A percentile compares a stretch with the other conserved stretches of the same genome.
Conservation (phyloP, 805 yeast genomes). For the Sungouiella blattae region DNA sequence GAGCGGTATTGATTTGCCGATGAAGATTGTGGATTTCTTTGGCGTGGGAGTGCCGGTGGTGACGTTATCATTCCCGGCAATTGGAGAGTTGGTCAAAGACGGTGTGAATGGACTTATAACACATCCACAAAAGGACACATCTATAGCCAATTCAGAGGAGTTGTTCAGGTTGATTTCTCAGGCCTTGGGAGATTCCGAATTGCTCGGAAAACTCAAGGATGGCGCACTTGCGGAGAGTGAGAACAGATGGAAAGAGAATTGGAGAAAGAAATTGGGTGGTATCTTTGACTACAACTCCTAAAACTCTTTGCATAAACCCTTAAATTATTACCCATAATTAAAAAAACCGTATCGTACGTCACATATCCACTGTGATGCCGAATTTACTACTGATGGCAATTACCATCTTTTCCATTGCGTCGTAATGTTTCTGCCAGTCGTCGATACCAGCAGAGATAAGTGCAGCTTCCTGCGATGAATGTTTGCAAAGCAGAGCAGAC, state of each 20-base stretch:
- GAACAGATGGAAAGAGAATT: conserved; percentile 70
- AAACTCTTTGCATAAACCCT: neutral
- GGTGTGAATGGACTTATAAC: conserved; percentile 64
- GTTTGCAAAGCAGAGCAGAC: too few species aligned
- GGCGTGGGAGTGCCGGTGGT: conserved; percentile 95
- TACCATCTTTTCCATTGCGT: conserved; percentile 4
- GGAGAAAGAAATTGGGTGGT: conserved; percentile 49
- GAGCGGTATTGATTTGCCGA: conserved; percentile 91
- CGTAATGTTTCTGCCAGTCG: conserved; percentile 18
- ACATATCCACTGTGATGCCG: neutral
- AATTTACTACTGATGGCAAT: neutral
- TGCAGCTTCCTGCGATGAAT: too few species aligned
- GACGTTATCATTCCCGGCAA: conserved; percentile 71
- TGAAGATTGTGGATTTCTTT: conserved; percentile 95
- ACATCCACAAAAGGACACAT: conserved; percentile 17
- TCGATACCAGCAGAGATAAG: too few species aligned
- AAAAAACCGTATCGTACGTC: neutral
- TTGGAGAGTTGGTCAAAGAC: conserved; percentile 70
- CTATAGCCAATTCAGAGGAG: conserved; percentile 17
- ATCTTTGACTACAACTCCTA: conserved; percentile 15
- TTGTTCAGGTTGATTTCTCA: conserved; percentile 22
- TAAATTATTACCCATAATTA: neutral
- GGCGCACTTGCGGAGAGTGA: conserved; percentile 77
- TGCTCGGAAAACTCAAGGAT: conserved; percentile 41
- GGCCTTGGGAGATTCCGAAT: conserved; percentile 26